Conservation (phyloP, 2,329 filamentous ascomycete species). For the Colletotrichum graminicola region DNA sequence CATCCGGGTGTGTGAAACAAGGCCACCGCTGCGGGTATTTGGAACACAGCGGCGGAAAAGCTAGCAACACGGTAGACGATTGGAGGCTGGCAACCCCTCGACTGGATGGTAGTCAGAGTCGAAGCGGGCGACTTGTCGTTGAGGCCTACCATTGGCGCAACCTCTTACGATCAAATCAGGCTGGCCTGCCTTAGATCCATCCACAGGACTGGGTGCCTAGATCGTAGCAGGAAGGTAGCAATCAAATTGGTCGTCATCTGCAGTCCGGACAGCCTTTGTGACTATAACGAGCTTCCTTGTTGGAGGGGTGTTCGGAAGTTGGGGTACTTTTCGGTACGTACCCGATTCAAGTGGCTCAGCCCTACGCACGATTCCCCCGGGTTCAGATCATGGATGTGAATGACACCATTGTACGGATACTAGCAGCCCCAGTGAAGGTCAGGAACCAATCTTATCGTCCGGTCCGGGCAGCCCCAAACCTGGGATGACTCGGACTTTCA, state of each 20-base stretch:
- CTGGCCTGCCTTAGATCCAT: neutral
- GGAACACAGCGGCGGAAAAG: conserved; percentile 6
- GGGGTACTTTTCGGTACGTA: conserved; percentile 35
- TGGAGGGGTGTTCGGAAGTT: neutral
- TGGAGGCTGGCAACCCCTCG: conserved; percentile 7
- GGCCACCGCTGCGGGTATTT: neutral
- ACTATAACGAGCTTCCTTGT: neutral
- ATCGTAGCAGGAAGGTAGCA: neutral
- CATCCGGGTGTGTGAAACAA: neutral
- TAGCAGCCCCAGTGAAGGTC: neutral
- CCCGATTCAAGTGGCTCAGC: conserved; percentile 18
- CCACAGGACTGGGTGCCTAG: conserved; percentile 33
- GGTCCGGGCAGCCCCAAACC: neutral
- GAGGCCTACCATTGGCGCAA: conserved; percentile 17
- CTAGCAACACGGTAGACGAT: neutral
- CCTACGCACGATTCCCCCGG: conserved; percentile 10
- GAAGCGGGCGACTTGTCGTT: conserved; percentile 8
- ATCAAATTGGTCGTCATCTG: neutral
- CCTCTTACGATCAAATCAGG: conserved; percentile 12
- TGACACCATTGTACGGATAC: neutral
- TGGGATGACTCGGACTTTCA: conserved; percentile 1
- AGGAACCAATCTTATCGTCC: conserved; percentile 1
- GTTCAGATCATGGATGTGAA: neutral
- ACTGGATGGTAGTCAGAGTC: neutral
- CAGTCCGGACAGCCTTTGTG: neutral